Conservation (phyloP, 208 protist genomes). For the Blastocrithidia nonstop region DNA sequence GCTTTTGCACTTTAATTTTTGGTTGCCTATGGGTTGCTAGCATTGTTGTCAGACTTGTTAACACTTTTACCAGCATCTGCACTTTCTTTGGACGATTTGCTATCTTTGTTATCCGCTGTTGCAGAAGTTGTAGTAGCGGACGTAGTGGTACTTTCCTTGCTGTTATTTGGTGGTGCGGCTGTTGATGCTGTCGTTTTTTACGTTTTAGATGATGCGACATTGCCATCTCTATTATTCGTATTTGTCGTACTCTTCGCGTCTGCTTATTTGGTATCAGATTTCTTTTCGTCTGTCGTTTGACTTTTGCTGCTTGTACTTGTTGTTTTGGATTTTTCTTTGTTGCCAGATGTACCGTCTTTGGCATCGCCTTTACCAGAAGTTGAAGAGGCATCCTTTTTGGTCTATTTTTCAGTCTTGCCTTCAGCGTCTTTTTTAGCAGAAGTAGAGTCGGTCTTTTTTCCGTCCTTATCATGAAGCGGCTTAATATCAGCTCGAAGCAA, state of each 20-base stretch:
- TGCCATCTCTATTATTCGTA: too few relatives aligned
- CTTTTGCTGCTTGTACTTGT: constrained; percentile 3
- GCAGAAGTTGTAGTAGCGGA: too few relatives aligned
- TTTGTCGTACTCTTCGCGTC: constrained; percentile 11
- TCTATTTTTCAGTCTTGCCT: neutral
- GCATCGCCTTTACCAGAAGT: neutral
- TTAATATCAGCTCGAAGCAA: constrained; percentile 42
- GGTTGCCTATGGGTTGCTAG: too few relatives aligned
- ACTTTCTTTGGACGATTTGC: too few relatives aligned
- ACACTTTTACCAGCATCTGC: too few relatives aligned
- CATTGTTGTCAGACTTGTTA: too few relatives aligned
- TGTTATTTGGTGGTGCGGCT: too few relatives aligned
- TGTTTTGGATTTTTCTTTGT: constrained; percentile 4
- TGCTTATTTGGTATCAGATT: constrained; percentile 4
- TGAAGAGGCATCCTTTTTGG: constrained; percentile 1
- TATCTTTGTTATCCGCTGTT: too few relatives aligned
- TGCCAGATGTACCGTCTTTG: neutral
- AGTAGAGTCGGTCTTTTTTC: neutral
- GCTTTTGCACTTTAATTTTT: too few relatives aligned
- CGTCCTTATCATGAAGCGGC: constrained; percentile 11
- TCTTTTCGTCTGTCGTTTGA: neutral
- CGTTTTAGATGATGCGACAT: too few relatives aligned
- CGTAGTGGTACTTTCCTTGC: too few relatives aligned
- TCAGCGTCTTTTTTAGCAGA: constrained; percentile 5
- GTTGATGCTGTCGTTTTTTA: too few relatives aligned